Evolutionary conservation across 2,329 filamentous ascomycete genomes (phyloP), one percentile per base, ranked within the genome.

Genomic region (Ascochyta pisi): DNA sequence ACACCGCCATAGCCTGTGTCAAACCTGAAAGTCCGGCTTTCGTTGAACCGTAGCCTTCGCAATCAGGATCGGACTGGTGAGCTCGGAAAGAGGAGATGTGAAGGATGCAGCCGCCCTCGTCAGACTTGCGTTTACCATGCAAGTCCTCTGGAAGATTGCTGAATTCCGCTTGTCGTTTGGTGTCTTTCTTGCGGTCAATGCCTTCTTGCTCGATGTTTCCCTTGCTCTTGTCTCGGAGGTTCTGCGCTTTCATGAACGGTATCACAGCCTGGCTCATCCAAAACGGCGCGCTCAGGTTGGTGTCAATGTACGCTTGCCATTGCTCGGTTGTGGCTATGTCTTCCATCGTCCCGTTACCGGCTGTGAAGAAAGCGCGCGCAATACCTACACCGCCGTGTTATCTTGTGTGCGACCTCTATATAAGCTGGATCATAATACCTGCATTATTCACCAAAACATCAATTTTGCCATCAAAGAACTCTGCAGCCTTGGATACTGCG

Each of bases 61-160:
- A 79, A 56, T 81, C 74, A 3, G 76, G 73, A 64, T 83, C 81
- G 27, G 76, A 76, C 71, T 82, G 80, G 42, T 76, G 64, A 1
- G 80, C 81, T 29, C 81, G 75, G n/a, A 81, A 83, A 1, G 79
- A 82, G 2, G 79, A 78, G 42, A 83, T 75, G 61, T 82, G 76
- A 43, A 83, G 71, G 39, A 73, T 68, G 43, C 63, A 68, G 8
- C 69, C 69, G 5, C 64, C 65, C 44, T 68, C 64, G 27, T 68
- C 64, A 15, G 63, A 41, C 16, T 61, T 68, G 41, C 65, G 61
- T 7, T 63, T 57, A 6, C 64, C 65, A 34, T 68, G 64, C 34
- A 68, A 23, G 19, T 60, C 63, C 9, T 57, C 29, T 8, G 62
- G 65, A 6, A 68, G 39, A 34, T 65, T 48, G 16, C 58, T 57